Conservation (phyloP, 345 rosid genomes). For the Eucalyptus sp. region DNA sequence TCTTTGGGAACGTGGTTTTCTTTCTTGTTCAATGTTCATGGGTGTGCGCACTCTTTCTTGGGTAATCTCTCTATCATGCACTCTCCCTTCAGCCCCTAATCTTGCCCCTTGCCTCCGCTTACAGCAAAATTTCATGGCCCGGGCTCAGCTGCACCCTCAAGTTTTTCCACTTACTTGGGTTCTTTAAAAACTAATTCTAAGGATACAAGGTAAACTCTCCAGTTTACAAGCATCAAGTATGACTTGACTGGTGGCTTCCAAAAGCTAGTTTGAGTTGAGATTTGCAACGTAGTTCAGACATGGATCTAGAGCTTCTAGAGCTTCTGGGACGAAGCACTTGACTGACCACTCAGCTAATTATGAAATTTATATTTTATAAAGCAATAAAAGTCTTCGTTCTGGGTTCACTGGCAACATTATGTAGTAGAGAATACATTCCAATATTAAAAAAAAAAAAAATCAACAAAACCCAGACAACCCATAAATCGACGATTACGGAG, state of each 20-base stretch:
- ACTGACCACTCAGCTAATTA: background rate
- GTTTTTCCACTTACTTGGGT: background rate
- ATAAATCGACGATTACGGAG: too few relatives aligned
- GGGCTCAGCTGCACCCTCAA: background rate
- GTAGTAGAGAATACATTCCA: too few relatives aligned
- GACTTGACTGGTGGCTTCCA: background rate
- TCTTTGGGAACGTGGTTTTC: too few relatives aligned
- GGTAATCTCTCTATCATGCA: background rate
- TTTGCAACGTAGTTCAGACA: background rate
- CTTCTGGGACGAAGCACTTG: background rate
- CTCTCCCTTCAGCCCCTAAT: background rate
- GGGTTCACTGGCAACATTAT: background rate
- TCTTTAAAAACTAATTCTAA: too few relatives aligned
- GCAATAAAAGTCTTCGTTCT: background rate
- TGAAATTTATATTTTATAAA: rapidly evolving
- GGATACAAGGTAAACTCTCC: background rate
- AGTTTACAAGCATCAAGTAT: background rate
- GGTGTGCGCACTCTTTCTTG: background rate
- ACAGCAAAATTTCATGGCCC: too few relatives aligned
- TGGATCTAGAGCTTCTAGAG: background rate
- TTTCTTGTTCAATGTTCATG: too few relatives aligned
- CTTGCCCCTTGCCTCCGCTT: too few relatives aligned
- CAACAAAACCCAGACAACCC: too few relatives aligned
- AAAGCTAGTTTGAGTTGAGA: background rate
- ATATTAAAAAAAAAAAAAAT: too few relatives aligned